phyloP scores from a whole-genome alignment of 2,329 filamentous ascomycete genomes.

The Arthrinium phaeospermum region DNA sequence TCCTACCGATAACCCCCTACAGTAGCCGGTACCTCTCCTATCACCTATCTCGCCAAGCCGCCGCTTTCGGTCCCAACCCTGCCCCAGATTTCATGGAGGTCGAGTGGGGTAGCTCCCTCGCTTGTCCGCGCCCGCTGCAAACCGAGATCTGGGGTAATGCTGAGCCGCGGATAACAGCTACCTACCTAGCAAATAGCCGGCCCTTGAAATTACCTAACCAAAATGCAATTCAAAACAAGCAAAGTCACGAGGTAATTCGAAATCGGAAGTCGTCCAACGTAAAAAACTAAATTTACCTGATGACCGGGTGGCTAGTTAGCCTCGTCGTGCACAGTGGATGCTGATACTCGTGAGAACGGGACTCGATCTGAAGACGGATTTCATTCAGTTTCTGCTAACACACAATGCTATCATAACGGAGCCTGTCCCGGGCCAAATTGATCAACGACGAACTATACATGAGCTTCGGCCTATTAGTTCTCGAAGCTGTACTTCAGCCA shows the following conservation, averaged over 20 bases:
- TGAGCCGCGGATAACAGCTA: slow-evolving; percentile 7
- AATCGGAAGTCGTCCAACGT: no score
- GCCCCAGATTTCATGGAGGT: slow-evolving; percentile 11
- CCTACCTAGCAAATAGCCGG: no score
- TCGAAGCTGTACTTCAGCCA: slow-evolving; percentile 72
- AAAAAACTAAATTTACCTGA: no score
- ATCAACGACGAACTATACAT: neutral
- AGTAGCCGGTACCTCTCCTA: slow-evolving; percentile 3
- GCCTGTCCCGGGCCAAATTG: neutral
- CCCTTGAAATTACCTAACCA: neutral
- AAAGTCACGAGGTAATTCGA: no score
- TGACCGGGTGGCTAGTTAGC: no score
- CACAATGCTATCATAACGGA: neutral
- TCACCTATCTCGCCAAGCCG: neutral
- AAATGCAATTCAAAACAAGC: neutral
- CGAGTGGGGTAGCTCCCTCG: neutral
- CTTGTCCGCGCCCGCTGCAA: slow-evolving; percentile 5
- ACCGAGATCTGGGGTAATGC: slow-evolving; percentile 8
- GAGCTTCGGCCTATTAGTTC: slow-evolving; percentile 31
- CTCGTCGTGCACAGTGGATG: no score
- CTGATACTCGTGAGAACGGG: neutral
- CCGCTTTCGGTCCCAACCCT: slow-evolving; percentile 9
- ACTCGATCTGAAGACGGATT: neutral
- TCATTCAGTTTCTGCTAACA: neutral
- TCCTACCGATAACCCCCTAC: neutral